phyloP scores from a whole-genome alignment of 306 rosid species.

The Castanopsis chinensis region DNA sequence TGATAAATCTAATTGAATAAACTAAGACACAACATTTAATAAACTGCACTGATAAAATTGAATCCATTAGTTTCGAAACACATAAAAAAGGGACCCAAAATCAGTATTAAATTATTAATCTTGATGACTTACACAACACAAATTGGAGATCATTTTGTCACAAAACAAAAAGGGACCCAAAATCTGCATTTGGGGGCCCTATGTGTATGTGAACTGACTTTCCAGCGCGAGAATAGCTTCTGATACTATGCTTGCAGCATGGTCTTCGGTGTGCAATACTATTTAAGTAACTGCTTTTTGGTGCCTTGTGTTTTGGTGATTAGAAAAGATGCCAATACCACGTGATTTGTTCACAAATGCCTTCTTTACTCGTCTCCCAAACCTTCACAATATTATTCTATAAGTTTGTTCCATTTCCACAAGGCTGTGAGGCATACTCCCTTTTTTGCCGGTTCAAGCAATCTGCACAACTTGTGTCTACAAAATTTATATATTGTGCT shows the following conservation, averaged over 20 bases:
- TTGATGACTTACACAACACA: no score
- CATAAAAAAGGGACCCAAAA: no score
- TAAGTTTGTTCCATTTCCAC: background rate
- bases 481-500: background rate
- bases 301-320: conserved; percentile 10
- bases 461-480: background rate
- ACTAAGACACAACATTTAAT: no score
- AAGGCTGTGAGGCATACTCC: background rate
- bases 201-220: conserved; percentile 5
- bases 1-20: no score
- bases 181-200: background rate
- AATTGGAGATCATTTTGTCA: background rate
- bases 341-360: conserved; percentile 34
- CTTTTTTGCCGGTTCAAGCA: conserved; percentile 5
- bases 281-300: background rate
- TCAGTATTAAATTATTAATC: no score
- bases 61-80: no score
- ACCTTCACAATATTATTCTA: conserved; percentile 18
- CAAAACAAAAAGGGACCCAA: background rate
- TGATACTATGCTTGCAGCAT: conserved; percentile 31
- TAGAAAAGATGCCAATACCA: conserved; percentile 30
- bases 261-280: background rate
- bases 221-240: conserved; percentile 22
- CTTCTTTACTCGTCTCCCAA: conserved; percentile 24
- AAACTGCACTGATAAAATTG: no score